phyloP scores from a whole-genome alignment of 352 stramenopile species.

The Hyaloperonospora arabidopsidis region DNA sequence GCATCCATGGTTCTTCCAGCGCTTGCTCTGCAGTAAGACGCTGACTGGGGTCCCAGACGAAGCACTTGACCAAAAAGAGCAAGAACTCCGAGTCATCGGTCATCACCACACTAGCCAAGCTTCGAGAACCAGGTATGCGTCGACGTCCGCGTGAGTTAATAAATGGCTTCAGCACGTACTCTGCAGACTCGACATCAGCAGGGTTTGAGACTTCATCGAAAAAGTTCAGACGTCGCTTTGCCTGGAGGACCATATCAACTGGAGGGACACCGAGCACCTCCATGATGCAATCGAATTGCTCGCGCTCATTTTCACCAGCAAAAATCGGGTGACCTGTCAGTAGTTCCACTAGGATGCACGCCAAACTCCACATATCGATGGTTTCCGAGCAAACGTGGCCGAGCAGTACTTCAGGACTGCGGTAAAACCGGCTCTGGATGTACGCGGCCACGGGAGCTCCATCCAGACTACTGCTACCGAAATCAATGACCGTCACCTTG shows the following conservation, averaged over 20 bases:
- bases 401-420: constrained; percentile 95
- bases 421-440: constrained; percentile 97
- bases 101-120: constrained; percentile 33
- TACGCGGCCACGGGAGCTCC: constrained; percentile 91
- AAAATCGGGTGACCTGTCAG: constrained; percentile 79
- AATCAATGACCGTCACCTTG: constrained; percentile 91
- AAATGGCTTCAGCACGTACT: constrained; percentile 40
- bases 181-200: constrained; percentile 4
- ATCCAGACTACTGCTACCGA: constrained; percentile 92
- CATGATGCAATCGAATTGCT: constrained; percentile 86
- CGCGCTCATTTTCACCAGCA: constrained; percentile 68
- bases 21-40: constrained; percentile 53
- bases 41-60: constrained; percentile 54
- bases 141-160: constrained; percentile 56
- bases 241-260: constrained; percentile 34
- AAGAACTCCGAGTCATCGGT: constrained; percentile 50
- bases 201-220: constrained; percentile 41
- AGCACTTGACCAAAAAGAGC: constrained; percentile 53
- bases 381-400: constrained; percentile 71
- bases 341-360: constrained; percentile 81
- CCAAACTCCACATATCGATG: constrained; percentile 90
- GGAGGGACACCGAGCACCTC: constrained; percentile 58
- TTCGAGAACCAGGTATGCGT: constrained; percentile 32
- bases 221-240: constrained; percentile 55
- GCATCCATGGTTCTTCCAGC: constrained; percentile 55